Evolutionary conservation across 306 rosid species (phyloP).

Genomic region (Rosa chinensis): DNA sequence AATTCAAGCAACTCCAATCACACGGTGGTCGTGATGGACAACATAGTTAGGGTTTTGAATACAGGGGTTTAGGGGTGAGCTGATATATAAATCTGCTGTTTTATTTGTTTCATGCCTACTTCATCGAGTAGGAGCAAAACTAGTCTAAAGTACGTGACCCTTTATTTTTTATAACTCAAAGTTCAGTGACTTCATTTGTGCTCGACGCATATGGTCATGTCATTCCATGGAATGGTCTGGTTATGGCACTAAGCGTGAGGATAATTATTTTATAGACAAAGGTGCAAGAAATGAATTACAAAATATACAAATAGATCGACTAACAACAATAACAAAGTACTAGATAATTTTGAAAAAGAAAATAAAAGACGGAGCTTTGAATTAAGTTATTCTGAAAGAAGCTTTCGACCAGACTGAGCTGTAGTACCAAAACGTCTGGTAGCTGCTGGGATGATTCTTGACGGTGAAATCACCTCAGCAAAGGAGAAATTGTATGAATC

Average conservation of each 20-base stretch:
- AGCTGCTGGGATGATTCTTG: constrained; percentile 63
- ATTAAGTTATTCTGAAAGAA: constrained; percentile 40
- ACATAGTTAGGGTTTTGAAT: too few species aligned
- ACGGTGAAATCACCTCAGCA: constrained; percentile 82
- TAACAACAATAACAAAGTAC: constrained; percentile 21
- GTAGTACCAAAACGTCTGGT: constrained; percentile 62
- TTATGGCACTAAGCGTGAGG: neutral
- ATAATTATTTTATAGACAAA: neutral
- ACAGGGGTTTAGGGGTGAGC: too few species aligned
- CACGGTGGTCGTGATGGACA: too few species aligned
- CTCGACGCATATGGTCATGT: too few species aligned
- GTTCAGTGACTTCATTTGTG: too few species aligned
- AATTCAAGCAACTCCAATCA: too few species aligned
- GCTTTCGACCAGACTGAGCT: constrained; percentile 42
- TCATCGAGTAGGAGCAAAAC: too few species aligned
- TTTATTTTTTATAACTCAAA: too few species aligned
- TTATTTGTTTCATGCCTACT: too few species aligned
- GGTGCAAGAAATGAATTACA: neutral
- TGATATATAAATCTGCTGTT: too few species aligned
- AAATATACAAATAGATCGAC: neutral
- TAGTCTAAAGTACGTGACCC: too few species aligned
- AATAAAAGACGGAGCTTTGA: neutral
- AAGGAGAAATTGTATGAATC: constrained; percentile 76
- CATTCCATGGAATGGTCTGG: too few species aligned
- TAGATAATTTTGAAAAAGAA: neutral